phyloP scores from a whole-genome alignment of 2,329 filamentous ascomycete species.

The Nemania sp. region DNA sequence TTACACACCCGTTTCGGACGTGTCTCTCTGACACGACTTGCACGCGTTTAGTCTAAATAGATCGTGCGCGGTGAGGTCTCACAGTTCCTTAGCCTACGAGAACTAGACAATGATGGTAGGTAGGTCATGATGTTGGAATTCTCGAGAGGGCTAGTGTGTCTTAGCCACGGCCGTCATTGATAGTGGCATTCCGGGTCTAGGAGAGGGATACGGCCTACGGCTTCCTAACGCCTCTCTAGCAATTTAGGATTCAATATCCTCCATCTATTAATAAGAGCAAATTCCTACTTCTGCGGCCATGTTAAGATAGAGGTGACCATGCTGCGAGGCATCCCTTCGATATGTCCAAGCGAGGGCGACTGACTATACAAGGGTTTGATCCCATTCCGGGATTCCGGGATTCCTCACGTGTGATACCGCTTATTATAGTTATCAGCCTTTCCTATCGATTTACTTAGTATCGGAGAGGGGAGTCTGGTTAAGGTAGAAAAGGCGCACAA shows the following conservation, averaged over 20 bases:
- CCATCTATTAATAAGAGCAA: slow-evolving; percentile 6
- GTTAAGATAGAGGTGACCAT: no score
- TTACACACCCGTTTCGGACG: slow-evolving; percentile 15
- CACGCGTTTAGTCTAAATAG: slow-evolving; percentile 34
- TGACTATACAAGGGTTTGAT: background rate
- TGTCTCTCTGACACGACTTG: slow-evolving; percentile 33
- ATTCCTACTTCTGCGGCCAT: background rate
- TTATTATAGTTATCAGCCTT: no score
- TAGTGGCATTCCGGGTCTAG: slow-evolving; percentile 34
- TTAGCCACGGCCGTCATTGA: slow-evolving; percentile 42
- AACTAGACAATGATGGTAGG: background rate
- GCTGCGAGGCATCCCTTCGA: background rate
- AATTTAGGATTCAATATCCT: background rate
- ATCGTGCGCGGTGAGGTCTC: slow-evolving; percentile 17
- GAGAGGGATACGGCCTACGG: slow-evolving; percentile 7
- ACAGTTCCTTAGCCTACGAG: background rate
- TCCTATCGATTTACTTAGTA: no score
- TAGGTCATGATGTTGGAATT: slow-evolving; percentile 34
- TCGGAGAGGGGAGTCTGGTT: no score
- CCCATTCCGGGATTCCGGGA: no score
- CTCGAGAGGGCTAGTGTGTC: slow-evolving; percentile 41
- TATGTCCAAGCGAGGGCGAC: background rate
- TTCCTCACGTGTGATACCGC: no score
- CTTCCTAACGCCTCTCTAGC: background rate
- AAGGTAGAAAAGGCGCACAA: no score